Evolutionary conservation across 192 early-diverging fungal genomes (phyloP), one percentile per base, ranked within the genome.

Genomic region (Coemansia sp.): DNA sequence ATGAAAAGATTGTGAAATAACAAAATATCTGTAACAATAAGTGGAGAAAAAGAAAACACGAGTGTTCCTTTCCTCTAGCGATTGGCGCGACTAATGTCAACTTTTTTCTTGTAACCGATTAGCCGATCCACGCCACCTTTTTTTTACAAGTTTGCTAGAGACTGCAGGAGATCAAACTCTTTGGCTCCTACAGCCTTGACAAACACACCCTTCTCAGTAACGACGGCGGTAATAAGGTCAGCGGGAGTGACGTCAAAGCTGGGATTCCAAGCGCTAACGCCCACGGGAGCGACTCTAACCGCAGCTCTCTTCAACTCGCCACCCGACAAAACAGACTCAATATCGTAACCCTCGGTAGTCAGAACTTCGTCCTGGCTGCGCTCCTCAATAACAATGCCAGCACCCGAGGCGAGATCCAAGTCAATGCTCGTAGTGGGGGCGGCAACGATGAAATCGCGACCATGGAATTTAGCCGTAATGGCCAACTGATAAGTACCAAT

Each of bases 401-500:
- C 74, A 7, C 97, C 97, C 8, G 69, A 81, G 1, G 64, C 48
- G 7, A 90, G 87, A 3, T 73, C 75, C 68, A 98, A 75, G 85
- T 99, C 97, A 51, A 99, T 89, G 2, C 92, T 93, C 3, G 95
- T 97, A 0, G 88, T 85, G 6, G 97, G 97, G 0, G 97, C 97
- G n/a, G 97, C 96, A 1, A 99, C 97, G 57, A 99, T 92, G 69
- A 99, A 98, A 21, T 85, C 86, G 6, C 95, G 85, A 17, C 84
- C 84, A 73, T 98, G 95, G 76, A 89, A 87, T 48, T 84, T 85
- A 10, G 97, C 97, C 8, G 92, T 84, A 66, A 99, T 95, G 24
- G 97, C 96, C 53, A 99, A 79, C 72, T 99, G 97, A 65, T 98
- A 99, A 6, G 96, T 99, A 14, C 97, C 97, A 64, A 99, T 98